Base-by-base conservation (phyloP, 2,329 filamentous ascomycete species). In the Penicillium rolfsii region DNA sequence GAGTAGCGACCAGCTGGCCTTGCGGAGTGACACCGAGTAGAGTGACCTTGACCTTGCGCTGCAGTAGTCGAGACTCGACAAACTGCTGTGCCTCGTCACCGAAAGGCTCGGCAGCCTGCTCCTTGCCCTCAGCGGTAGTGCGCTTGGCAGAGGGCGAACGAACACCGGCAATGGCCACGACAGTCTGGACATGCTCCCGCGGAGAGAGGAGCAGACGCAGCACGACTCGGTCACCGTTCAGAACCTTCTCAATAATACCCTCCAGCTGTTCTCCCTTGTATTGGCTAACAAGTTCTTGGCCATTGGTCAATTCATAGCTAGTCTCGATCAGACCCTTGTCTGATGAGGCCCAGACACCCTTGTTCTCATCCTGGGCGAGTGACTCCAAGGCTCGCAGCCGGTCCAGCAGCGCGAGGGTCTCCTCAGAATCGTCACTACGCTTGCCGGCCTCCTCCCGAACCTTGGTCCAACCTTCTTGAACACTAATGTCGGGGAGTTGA, bases 361-460 rank as follows among this genome's bases (percentile, higher is more conserved):
- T 93, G 66, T 83, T 86, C 67, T 93, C 91, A 57, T 84, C 83
- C 77, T 88, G 92, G 61, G 95, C 95, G 68, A 90, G 85, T 46
- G 85, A 83, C 78, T 98, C 93, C 36, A 94, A 81, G 52, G 84
- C 83, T 68, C 91, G 89, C 62, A 99, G 85, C 70, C 87, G 89
- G 70, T 96, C 90, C 26, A 99, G 82, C 62, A 90, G 85, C 65
- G 88, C 82, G 33, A 81, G 73, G 8, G 89, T 84, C 55, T 93
- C 89, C 60, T 95, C 90, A 1, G 89, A 88, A 61, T 97, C 93
- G 67, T 97, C 93, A 74, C 94, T 95, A 14, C 77, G 76, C 67
- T 90, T 89, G 63, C 93, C 93, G 61, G 94, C 93, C 77, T 99
- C 95, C 71, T 99, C 95, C 65, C 95, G 88, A 62, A 99, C 85